A percentile compares a stretch with the other conserved stretches of the same genome.
phyloP scores from a whole-genome alignment of 345 rosid genomes.

The Corchorus capsularis region DNA sequence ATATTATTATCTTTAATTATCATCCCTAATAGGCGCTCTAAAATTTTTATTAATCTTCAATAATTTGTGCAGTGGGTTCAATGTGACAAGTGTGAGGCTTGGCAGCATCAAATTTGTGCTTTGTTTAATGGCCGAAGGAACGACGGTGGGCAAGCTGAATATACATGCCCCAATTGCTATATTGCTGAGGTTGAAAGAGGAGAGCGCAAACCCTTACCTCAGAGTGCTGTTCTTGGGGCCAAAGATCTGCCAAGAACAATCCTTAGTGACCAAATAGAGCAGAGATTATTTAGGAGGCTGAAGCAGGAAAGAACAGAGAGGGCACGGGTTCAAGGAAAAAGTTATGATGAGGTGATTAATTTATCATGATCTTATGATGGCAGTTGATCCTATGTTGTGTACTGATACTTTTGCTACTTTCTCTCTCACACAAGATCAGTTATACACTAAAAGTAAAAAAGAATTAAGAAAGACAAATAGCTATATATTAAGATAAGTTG shows the following conservation, averaged over 20 bases:
- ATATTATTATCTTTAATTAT: slow-evolving; percentile 16
- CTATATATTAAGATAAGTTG: background rate
- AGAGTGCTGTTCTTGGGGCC: slow-evolving; percentile 97
- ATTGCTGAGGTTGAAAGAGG: slow-evolving; percentile 84
- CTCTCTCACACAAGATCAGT: background rate
- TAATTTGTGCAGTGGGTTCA: slow-evolving; percentile 89
- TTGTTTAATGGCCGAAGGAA: slow-evolving; percentile 96
- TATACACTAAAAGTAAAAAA: background rate
- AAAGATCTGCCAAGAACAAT: slow-evolving; percentile 93
- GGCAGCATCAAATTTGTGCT: slow-evolving; percentile 99
- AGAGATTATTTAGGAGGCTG: slow-evolving; percentile 69
- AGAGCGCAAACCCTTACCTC: slow-evolving; percentile 90
- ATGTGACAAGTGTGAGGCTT: slow-evolving; percentile 98
- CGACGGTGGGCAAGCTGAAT: slow-evolving; percentile 99
- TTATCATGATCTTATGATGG: background rate
- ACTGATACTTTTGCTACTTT: slow-evolving; percentile 1
- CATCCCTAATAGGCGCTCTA: slow-evolving; percentile 22
- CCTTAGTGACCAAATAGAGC: slow-evolving; percentile 97
- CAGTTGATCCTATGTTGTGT: slow-evolving; percentile 15
- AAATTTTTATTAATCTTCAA: slow-evolving; percentile 23
- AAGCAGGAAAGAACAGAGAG: slow-evolving; percentile 83
- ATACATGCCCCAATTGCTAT: slow-evolving; percentile 98
- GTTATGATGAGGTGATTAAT: slow-evolving; percentile 80
- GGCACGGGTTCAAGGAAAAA: slow-evolving; percentile 75
- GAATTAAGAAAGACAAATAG: background rate